These are phyloP conservation scores for Coniella vitis DNA, from an alignment of 2,329 filamentous ascomycete genomes.

Conservation along the genomic window DNA sequence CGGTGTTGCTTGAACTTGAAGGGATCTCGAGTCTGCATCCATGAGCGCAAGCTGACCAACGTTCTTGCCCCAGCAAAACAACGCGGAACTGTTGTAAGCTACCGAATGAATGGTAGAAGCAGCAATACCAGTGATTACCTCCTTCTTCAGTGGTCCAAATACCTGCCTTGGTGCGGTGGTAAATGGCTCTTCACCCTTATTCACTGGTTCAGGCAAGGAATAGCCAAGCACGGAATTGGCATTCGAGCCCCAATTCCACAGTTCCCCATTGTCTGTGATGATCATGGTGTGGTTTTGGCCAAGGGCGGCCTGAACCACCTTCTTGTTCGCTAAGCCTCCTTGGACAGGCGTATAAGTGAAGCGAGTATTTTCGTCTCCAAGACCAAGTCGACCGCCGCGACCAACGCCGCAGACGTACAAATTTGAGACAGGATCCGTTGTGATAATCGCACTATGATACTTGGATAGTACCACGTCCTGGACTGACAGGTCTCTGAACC, in stretches of 20 bases:
- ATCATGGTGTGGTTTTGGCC: slow-evolving; percentile 90
- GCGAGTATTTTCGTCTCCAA: slow-evolving; percentile 82
- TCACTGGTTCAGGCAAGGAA: slow-evolving; percentile 56
- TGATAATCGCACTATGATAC: slow-evolving; percentile 82
- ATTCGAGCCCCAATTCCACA: slow-evolving; percentile 94
- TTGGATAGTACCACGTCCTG: slow-evolving; percentile 86
- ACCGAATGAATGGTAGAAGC: slow-evolving; percentile 90
- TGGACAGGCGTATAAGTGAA: slow-evolving; percentile 83
- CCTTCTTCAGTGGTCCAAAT: slow-evolving; percentile 85
- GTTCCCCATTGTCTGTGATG: slow-evolving; percentile 75
- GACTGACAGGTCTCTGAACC: slow-evolving; percentile 65
- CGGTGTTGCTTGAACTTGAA: slow-evolving; percentile 75
- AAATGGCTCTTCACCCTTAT: slow-evolving; percentile 75
- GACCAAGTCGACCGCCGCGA: slow-evolving; percentile 79
- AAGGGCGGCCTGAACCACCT: slow-evolving; percentile 69
- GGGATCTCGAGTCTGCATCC: slow-evolving; percentile 87
- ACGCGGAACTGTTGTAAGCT: slow-evolving; percentile 69
- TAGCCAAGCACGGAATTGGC: slow-evolving; percentile 82
- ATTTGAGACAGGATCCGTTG: slow-evolving; percentile 80
- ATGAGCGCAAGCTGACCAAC: slow-evolving; percentile 89
- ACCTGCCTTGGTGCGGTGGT: slow-evolving; percentile 79
- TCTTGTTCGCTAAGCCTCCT: slow-evolving; percentile 66
- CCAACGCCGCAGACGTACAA: slow-evolving; percentile 91
- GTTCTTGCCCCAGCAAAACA: slow-evolving; percentile 95
- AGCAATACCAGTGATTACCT: slow-evolving; percentile 71